Percentiles rank a stretch among this genome's conserved stretches.
These are phyloP conservation scores for Paramecium sonneborni DNA, from an alignment of 73 alveolate species.

Conservation along the genomic window DNA sequence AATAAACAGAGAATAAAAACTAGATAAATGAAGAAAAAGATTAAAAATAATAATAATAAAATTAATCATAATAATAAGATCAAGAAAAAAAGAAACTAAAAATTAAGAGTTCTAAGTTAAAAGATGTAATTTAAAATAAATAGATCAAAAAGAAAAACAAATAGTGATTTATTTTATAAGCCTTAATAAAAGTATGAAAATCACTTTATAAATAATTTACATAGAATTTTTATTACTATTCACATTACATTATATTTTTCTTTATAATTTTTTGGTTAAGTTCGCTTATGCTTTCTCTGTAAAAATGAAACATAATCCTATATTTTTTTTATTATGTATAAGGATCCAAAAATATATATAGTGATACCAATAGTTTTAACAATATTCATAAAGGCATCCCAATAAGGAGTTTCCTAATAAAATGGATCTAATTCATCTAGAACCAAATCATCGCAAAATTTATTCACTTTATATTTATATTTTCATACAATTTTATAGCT, in stretches of 20 bases:
- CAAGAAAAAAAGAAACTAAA: neutral
- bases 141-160: neutral
- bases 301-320: neutral
- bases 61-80: neutral
- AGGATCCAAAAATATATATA: neutral
- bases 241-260: conserved; percentile 31
- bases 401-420: neutral
- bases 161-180: neutral
- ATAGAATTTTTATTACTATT: neutral
- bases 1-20: neutral
- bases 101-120: neutral
- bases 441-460: conserved; percentile 16
- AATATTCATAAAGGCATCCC: neutral
- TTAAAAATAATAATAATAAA: neutral
- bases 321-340: neutral
- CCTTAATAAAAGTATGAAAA: too few species aligned
- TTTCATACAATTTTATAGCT: neutral
- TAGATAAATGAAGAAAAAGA: neutral
- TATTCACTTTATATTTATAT: neutral
- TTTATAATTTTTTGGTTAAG: neutral
- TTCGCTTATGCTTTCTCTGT: neutral
- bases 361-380: neutral
- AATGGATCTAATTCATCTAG: neutral
- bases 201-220: too few species aligned
- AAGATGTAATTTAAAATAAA: neutral